These are phyloP conservation scores for Cladorrhinum samala DNA, from an alignment of 495 filamentous ascomycete genomes.

Conservation along the genomic window DNA sequence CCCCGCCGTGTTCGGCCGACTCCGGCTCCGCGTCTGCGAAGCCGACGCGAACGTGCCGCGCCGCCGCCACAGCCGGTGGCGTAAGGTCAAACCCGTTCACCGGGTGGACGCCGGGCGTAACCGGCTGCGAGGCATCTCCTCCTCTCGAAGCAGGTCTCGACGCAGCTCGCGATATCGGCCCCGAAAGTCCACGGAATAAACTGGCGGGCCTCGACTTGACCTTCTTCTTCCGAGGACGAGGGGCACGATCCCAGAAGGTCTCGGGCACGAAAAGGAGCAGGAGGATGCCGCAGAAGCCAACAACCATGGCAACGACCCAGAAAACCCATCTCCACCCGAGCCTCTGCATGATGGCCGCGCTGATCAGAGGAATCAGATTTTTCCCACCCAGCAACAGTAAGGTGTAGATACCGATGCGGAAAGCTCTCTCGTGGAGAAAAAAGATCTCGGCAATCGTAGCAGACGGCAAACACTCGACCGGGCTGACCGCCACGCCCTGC, in stretches of 20 bases:
- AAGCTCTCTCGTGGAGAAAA: conserved; percentile 91
- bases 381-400: conserved; percentile 85
- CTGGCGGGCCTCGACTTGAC: conserved; percentile 25
- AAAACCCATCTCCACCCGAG: conserved; percentile 90
- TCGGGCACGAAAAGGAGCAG: conserved; percentile 92
- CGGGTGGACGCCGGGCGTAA: neutral
- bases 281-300: conserved; percentile 63
- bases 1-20: neutral
- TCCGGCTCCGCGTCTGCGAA: conserved; percentile 36
- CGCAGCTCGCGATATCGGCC: conserved; percentile 3
- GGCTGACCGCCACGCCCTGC: conserved; percentile 80
- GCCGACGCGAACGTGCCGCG: conserved; percentile 44
- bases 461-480: conserved; percentile 90
- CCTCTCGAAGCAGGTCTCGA: neutral
- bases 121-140: neutral
- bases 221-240: conserved; percentile 47
- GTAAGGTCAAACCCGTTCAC: neutral
- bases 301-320: conserved; percentile 84
- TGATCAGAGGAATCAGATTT: conserved; percentile 83
- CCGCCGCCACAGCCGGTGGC: neutral
- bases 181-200: conserved; percentile 38
- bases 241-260: conserved; percentile 92
- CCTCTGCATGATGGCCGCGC: conserved; percentile 74
- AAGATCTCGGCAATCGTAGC: conserved; percentile 96
- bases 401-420: conserved; percentile 93